A percentile compares a stretch with the other conserved stretches of the same genome.
Conservation (phyloP, 805 yeast genomes). For the Ogataea ganodermae region DNA sequence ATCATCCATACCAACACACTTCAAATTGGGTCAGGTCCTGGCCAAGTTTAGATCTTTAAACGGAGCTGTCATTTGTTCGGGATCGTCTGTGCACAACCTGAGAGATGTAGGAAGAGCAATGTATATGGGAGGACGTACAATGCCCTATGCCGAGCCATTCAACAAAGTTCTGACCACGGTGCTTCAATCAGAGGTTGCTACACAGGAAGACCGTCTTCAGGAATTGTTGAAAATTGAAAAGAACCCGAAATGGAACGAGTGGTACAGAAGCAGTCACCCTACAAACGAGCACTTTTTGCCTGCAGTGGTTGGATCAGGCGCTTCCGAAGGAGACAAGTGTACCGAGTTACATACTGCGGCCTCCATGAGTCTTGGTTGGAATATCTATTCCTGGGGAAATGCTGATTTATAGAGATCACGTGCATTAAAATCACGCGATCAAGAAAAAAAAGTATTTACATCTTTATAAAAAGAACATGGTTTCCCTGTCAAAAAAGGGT, state of each 20-base stretch:
- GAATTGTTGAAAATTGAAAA: constrained; percentile 19
- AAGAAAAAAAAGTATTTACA: neutral
- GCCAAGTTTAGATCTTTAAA: constrained; percentile 52
- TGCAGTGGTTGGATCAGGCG: constrained; percentile 59
- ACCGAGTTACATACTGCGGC: constrained; percentile 49
- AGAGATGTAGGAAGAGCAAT: constrained; percentile 47
- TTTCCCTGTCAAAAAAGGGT: neutral
- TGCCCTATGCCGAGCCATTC: constrained; percentile 57
- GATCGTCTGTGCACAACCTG: constrained; percentile 80
- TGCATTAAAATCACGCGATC: neutral
- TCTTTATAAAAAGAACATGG: too few relatives aligned
- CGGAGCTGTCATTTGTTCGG: constrained; percentile 62
- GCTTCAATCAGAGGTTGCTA: neutral
- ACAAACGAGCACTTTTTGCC: constrained; percentile 77
- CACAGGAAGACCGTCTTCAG: constrained; percentile 15
- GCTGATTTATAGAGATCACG: neutral
- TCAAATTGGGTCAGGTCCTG: constrained; percentile 58
- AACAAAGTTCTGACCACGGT: constrained; percentile 41
- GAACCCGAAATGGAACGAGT: constrained; percentile 28
- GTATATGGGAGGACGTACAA: constrained; percentile 22
- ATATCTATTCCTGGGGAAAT: constrained; percentile 42
- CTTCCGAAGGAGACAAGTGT: constrained; percentile 46
- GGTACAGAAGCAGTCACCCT: constrained; percentile 62
- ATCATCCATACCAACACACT: constrained; percentile 45
- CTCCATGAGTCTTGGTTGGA: constrained; percentile 63